Percentiles rank a stretch among this genome's conserved stretches.
Conservation (phyloP, 192 early-diverging fungal genomes). For the Cetraspora pellucida region DNA sequence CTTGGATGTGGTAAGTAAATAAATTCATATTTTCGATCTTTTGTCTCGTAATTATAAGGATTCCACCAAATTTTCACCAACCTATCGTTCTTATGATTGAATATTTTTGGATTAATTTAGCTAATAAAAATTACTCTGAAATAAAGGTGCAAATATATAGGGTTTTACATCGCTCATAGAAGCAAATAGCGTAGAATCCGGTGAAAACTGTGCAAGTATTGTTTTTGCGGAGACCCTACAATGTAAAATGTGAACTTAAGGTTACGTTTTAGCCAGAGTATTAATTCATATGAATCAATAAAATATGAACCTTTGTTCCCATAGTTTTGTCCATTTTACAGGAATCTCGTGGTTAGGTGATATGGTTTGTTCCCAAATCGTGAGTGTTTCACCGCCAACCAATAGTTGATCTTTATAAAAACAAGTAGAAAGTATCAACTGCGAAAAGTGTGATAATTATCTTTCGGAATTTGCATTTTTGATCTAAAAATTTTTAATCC, state of each 20-base stretch:
- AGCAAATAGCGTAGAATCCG: slow-evolving; percentile 63
- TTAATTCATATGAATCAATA: neutral
- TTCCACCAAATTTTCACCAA: slow-evolving; percentile 67
- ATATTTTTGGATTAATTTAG: neutral
- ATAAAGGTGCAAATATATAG: neutral
- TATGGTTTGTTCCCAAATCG: slow-evolving; percentile 39
- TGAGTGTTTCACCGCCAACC: slow-evolving; percentile 43
- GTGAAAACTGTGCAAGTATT: slow-evolving; percentile 59
- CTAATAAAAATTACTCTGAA: neutral
- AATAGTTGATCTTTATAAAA: slow-evolving; percentile 39
- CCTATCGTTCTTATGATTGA: slow-evolving; percentile 56
- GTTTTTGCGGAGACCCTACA: slow-evolving; percentile 44
- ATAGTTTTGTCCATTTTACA: slow-evolving; percentile 41
- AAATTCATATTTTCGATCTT: slow-evolving; percentile 50
- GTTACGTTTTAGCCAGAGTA: neutral
- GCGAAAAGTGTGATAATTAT: neutral
- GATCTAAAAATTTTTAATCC: neutral
- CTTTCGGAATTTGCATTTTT: neutral
- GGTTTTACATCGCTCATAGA: slow-evolving; percentile 59
- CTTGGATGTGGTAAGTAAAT: slow-evolving; percentile 68
- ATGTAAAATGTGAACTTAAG: neutral
- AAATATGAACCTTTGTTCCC: slow-evolving; percentile 45
- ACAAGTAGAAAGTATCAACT: neutral
- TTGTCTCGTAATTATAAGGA: slow-evolving; percentile 28
- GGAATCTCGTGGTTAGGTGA: neutral